Evolutionary conservation across 805 yeast genomes (phyloP), one percentile per base, ranked within the genome.

Genomic region (Pichia ethanolica): DNA sequence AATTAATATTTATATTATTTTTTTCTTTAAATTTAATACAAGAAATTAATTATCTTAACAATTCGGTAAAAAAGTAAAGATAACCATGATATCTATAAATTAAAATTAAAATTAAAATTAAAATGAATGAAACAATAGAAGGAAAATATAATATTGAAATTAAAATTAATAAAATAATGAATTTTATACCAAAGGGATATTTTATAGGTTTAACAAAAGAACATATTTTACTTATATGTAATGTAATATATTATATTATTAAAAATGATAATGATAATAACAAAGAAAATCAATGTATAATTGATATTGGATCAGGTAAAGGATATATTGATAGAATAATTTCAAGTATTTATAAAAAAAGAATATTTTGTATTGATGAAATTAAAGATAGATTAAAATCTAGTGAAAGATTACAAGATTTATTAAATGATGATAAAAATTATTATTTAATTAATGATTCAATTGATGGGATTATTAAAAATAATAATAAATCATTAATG

Each of bases 221-320:
- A 35, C 47, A 28, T 20, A 35, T 25, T 13, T 30, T 32, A 30
- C 35, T 5, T 5, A n/a, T 12, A 5, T n/a, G 25, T 12, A n/a
- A n/a, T 4, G 35, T 32, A 37, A 36, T 20, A 14, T 5, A 30
- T 10, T n/a, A 40, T 12, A 9, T 32, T 6, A 32, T 33, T 5
- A 6, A n/a, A 5, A 10, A 40, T 10, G 26, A 40, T 4, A 12
- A 8, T 27, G 12, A 35, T 5, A 40, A 40, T 12, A 28, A 40
- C 5, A 48, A 37, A n/a, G n/a, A n/a, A n/a, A n/a, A n/a, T n/a
- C n/a, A n/a, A n/a, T n/a, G n/a, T 41, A 45, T 61, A 0, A 43
- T 63, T 11, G 69, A 65, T 40, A 50, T 65, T 20, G 69, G 64
- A 8, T 60, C 67, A 1, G 69, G 69, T 5, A 65, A 63, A 42